A percentile compares a stretch with the other conserved stretches of the same genome.
Conservation (phyloP, 306 rosid genomes). For the Canavalia gladiata region DNA sequence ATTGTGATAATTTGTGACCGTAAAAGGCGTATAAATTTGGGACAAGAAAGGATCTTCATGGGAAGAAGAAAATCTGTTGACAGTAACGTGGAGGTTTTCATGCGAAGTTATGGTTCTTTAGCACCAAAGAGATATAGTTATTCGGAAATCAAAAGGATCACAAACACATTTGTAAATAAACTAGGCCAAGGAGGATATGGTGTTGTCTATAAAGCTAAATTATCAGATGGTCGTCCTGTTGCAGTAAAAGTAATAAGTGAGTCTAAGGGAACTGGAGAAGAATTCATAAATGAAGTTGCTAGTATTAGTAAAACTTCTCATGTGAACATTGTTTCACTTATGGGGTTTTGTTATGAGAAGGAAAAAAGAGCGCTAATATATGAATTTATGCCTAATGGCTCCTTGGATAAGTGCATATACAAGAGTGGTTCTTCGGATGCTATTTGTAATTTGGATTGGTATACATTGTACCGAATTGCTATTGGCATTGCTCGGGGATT, state of each 20-base stretch:
- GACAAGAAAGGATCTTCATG: background rate
- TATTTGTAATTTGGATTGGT: constrained; percentile 42
- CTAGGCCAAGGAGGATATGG: background rate
- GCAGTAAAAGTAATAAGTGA: constrained; percentile 26
- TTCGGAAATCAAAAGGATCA: constrained; percentile 42
- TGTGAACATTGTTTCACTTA: constrained; percentile 53
- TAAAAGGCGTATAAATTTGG: background rate
- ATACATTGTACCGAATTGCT: constrained; percentile 30
- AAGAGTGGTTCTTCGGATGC: background rate
- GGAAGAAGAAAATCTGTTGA: background rate
- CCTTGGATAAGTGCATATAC: constrained; percentile 53
- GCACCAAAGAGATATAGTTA: constrained; percentile 45
- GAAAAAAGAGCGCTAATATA: constrained; percentile 56
- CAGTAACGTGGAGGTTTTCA: constrained; percentile 1
- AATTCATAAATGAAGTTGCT: constrained; percentile 58
- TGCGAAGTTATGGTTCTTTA: constrained; percentile 1
- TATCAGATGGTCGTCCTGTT: too few relatives aligned
- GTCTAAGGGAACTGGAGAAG: constrained; percentile 50
- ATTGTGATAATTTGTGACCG: background rate
- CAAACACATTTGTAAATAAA: constrained; percentile 45
- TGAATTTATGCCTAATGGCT: constrained; percentile 60
- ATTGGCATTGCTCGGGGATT: constrained; percentile 56
- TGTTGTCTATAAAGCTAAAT: too few relatives aligned
- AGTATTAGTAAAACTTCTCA: constrained; percentile 59
- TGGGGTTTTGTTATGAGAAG: constrained; percentile 53